phyloP scores from a whole-genome alignment of 805 yeast genomes.

The Wickerhamiella hasegawae region DNA sequence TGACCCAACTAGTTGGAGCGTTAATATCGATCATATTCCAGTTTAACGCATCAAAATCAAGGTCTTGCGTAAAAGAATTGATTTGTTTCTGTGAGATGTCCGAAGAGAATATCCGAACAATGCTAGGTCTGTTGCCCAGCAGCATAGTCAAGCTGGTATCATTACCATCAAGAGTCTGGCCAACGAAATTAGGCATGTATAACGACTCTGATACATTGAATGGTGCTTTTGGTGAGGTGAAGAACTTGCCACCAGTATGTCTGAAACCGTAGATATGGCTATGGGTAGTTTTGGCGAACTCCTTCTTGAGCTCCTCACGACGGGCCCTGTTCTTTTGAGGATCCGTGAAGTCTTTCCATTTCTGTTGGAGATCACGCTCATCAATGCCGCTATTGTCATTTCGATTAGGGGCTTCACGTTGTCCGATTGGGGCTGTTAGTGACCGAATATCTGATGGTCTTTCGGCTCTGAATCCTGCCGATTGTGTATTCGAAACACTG shows the following conservation, averaged over 20 bases:
- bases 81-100: slow-evolving; percentile 56
- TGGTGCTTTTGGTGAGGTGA: slow-evolving; percentile 63
- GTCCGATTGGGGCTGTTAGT: slow-evolving; percentile 34
- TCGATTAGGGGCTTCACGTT: slow-evolving; percentile 23
- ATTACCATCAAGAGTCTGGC: slow-evolving; percentile 29
- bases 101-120: slow-evolving; percentile 51
- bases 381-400: slow-evolving; percentile 28
- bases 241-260: slow-evolving; percentile 72
- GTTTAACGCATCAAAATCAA: slow-evolving; percentile 25
- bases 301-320: slow-evolving; percentile 39
- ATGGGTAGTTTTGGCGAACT: slow-evolving; percentile 53
- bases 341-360: slow-evolving; percentile 32
- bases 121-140: slow-evolving; percentile 36
- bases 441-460: slow-evolving; percentile 13
- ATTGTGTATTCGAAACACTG: too few relatives aligned
- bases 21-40: slow-evolving; percentile 65
- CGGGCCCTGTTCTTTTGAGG: slow-evolving; percentile 32
- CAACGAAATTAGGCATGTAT: slow-evolving; percentile 70
- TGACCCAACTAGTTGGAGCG: slow-evolving; percentile 56
- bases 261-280: slow-evolving; percentile 46
- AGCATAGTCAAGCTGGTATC: slow-evolving; percentile 23
- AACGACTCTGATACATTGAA: slow-evolving; percentile 57
- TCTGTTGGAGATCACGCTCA: slow-evolving; percentile 23
- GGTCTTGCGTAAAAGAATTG: slow-evolving; percentile 38
- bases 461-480: slow-evolving; percentile 13